Evolutionary conservation across 2,329 filamentous ascomycete species (phyloP).

Genomic region (Aureobasidium sp.): DNA sequence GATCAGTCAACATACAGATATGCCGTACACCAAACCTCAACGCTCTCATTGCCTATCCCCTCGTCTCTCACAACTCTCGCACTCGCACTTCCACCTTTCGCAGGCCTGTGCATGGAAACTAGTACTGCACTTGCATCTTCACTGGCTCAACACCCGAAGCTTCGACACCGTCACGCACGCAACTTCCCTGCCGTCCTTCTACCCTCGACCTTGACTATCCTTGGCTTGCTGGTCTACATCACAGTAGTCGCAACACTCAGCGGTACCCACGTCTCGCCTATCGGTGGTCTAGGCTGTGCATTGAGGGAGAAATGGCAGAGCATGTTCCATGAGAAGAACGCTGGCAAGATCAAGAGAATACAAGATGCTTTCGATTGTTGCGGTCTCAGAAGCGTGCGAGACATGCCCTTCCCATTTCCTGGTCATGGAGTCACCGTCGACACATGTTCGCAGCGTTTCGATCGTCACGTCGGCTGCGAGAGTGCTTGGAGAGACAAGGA

Average conservation of each 20-base stretch:
- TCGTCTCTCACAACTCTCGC: slow-evolving; percentile 32
- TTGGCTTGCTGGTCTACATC: slow-evolving; percentile 31
- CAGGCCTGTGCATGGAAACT: slow-evolving; percentile 34
- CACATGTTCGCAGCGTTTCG: slow-evolving; percentile 41
- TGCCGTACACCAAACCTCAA: slow-evolving; percentile 23
- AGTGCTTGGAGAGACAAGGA: slow-evolving; percentile 48
- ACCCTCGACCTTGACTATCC: slow-evolving; percentile 25
- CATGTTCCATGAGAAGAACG: slow-evolving; percentile 46
- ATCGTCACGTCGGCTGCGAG: slow-evolving; percentile 41
- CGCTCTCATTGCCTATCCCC: slow-evolving; percentile 35
- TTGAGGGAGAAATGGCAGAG: slow-evolving; percentile 49
- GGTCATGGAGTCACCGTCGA: slow-evolving; percentile 22
- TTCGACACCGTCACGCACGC: slow-evolving; percentile 21
- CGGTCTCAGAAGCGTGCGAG: slow-evolving; percentile 48
- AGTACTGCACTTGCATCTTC: slow-evolving; percentile 24
- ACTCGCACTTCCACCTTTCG: slow-evolving; percentile 34
- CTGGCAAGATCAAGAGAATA: slow-evolving; percentile 45
- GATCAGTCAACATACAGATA: slow-evolving; percentile 16
- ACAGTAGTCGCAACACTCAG: slow-evolving; percentile 37
- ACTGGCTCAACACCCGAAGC: slow-evolving; percentile 21
- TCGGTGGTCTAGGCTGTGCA: slow-evolving; percentile 40
- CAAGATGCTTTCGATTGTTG: slow-evolving; percentile 62
- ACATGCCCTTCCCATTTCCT: slow-evolving; percentile 57
- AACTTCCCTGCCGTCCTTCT: slow-evolving; percentile 26
- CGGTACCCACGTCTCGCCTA: slow-evolving; percentile 34